Percentiles rank a stretch among this genome's conserved stretches.
Conservation (phyloP, 768 basidiomycete species). For the Wakefieldia striispora region DNA sequence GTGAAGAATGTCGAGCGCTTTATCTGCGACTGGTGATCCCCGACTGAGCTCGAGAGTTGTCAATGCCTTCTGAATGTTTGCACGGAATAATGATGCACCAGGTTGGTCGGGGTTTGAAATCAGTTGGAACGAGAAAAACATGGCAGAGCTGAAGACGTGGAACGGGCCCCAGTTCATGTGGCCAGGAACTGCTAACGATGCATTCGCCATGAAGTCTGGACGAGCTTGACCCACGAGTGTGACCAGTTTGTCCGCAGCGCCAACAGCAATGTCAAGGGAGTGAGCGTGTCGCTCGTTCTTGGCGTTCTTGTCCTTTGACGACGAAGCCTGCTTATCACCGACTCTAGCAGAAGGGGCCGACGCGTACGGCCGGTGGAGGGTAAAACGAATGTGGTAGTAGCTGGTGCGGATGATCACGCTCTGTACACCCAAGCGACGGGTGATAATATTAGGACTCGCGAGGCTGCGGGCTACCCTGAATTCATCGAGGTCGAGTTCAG, state of each 20-base stretch:
- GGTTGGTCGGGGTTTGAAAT: conserved; percentile 79
- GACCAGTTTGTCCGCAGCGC: conserved; percentile 75
- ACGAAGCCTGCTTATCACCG: conserved; percentile 28
- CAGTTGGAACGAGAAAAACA: conserved; percentile 91
- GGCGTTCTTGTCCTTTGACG: conserved; percentile 29
- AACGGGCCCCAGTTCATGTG: conserved; percentile 85
- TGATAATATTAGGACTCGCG: conserved; percentile 56
- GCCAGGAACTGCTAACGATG: conserved; percentile 68
- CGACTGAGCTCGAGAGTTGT: conserved; percentile 62
- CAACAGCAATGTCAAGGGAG: conserved; percentile 71
- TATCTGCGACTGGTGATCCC: conserved; percentile 68
- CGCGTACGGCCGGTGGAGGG: conserved; percentile 78
- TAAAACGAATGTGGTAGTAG: conserved; percentile 81
- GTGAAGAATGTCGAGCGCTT: conserved; percentile 66
- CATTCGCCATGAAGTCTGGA: conserved; percentile 71
- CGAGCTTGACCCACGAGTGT: conserved; percentile 73
- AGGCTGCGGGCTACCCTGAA: conserved; percentile 70
- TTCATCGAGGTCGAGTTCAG: conserved; percentile 74
- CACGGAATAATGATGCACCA: conserved; percentile 72
- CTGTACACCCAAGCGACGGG: conserved; percentile 72
- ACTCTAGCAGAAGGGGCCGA: conserved; percentile 24
- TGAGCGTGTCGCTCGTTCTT: conserved; percentile 45
- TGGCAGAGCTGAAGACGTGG: conserved; percentile 82
- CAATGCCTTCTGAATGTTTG: conserved; percentile 69
- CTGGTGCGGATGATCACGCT: conserved; percentile 77